Conservation (phyloP, 305 asterid genomes). For the Solanum chacoense region DNA sequence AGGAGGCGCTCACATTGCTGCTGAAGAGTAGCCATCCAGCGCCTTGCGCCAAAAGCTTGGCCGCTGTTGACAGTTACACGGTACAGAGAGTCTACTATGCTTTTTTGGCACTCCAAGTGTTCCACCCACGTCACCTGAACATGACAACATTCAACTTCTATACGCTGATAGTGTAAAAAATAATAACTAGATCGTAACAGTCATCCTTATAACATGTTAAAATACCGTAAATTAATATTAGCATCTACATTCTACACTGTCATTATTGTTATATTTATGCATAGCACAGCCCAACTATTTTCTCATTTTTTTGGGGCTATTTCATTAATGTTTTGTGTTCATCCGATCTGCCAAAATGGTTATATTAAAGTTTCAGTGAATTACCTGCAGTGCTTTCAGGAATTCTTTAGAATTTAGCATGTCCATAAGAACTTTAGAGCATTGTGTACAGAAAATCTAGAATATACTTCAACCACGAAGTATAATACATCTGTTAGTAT, state of each 20-base stretch:
- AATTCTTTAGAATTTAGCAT: background rate
- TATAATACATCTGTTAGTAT: background rate
- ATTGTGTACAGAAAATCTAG: background rate
- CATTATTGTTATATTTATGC: background rate
- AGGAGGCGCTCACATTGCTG: slow-evolving; percentile 69
- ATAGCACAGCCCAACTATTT: background rate
- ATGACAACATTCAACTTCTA: background rate
- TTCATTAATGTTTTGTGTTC: background rate
- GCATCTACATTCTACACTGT: background rate
- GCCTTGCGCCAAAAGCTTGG: slow-evolving; percentile 82
- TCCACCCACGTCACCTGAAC: slow-evolving; percentile 92
- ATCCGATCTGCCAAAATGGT: background rate
- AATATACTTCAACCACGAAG: background rate
- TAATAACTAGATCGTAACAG: background rate
- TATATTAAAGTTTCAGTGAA: background rate
- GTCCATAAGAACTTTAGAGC: background rate
- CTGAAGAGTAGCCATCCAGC: slow-evolving; percentile 45
- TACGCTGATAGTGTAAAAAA: background rate
- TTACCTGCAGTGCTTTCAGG: background rate
- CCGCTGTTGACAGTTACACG: slow-evolving; percentile 64
- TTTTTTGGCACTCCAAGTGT: slow-evolving; percentile 65
- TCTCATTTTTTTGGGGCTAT: background rate
- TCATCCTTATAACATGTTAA: background rate
- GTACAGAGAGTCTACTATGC: slow-evolving; percentile 43
- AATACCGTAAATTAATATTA: background rate